Evolutionary conservation across 495 filamentous ascomycete genomes (phyloP).

Genomic region (Emericellopsis terricola): DNA sequence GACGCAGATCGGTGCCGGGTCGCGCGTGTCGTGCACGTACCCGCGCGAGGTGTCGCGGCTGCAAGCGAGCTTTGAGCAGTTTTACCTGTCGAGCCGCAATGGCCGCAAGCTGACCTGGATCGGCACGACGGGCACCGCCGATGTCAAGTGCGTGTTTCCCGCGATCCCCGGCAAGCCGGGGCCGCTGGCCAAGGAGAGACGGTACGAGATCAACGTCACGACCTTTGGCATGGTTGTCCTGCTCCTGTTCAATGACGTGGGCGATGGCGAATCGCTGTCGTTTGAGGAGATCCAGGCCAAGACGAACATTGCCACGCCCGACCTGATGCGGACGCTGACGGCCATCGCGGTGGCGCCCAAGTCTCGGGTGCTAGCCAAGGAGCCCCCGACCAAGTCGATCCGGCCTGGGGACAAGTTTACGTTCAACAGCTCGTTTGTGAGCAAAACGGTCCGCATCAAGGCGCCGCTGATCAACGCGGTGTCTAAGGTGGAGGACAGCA

Average conservation of each 20-base stretch:
- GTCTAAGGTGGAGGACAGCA: constrained; percentile 71
- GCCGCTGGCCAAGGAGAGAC: constrained; percentile 44
- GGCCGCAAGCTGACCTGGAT: constrained; percentile 81
- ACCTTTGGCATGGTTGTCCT: constrained; percentile 89
- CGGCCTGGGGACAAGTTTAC: constrained; percentile 64
- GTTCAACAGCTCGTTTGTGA: constrained; percentile 71
- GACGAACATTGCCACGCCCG: constrained; percentile 64
- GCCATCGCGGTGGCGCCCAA: constrained; percentile 76
- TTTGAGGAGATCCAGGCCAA: constrained; percentile 71
- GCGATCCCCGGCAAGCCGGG: constrained; percentile 44
- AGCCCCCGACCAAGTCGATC: constrained; percentile 67
- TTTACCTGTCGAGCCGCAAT: constrained; percentile 73
- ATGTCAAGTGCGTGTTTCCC: constrained; percentile 65
- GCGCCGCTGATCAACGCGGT: constrained; percentile 46
- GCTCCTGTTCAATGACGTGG: constrained; percentile 71
- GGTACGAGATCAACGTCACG: constrained; percentile 79
- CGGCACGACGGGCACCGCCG: constrained; percentile 50
- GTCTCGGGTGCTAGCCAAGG: constrained; percentile 64
- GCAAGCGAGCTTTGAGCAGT: constrained; percentile 75
- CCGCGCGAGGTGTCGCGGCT: constrained; percentile 58
- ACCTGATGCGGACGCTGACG: constrained; percentile 68
- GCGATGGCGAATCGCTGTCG: constrained; percentile 42
- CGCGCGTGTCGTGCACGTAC: constrained; percentile 40
- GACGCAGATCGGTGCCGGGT: constrained; percentile 24
- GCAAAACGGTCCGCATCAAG: constrained; percentile 72